Base-by-base conservation (phyloP, 2,329 filamentous ascomycete species). In the Ophiognomonia clavigignenti-juglandacearum region DNA sequence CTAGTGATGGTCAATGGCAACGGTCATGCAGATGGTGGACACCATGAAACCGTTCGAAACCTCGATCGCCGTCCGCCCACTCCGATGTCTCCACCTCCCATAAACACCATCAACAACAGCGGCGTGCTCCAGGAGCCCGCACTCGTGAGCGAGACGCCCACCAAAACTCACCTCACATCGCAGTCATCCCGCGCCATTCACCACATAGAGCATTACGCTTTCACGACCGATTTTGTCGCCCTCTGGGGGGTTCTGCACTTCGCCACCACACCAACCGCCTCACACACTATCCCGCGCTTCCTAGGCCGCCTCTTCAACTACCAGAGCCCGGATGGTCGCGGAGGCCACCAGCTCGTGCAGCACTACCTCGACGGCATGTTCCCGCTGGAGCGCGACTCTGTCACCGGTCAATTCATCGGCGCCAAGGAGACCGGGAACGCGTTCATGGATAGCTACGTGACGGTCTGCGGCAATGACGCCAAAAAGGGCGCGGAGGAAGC, bases 161-260 rank as follows among this genome's bases (percentile, higher is more conserved):
- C 27, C 43, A 9, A 64, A 65, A 1, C 64, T 64, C 1, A 63
- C 6, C 61, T 66, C 1, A 56, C 59, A 3, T 60, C 68, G 2
- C 62, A 70, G 8, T 64, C 71, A 5, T 69, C 72, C 51, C 66
- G 70, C 34, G 77, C 77, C 3, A 82, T 92, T 43, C 73, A 77
- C 6, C 75, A 90, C 54, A 83, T 93, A 32, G 88, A 93, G 64
- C 88, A 93, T 63, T 93, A 91, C 58, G 84, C 83, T 3, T 86
- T 91, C 59, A 76, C 75, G 8, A 76, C 73, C 14, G 88, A 93
- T 57, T 86, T 88, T 54, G 86, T 92, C 3, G 77, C 86, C 4
- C 68, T 82, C 9, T 88, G 85, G 75, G 88, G 88, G 1, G 80
- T 90, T 6, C 69, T 92, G 29, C 77, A 86, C 60, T 89, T 87